Conservation (phyloP, 2,329 filamentous ascomycete genomes). For the Diaporthe batatas region DNA sequence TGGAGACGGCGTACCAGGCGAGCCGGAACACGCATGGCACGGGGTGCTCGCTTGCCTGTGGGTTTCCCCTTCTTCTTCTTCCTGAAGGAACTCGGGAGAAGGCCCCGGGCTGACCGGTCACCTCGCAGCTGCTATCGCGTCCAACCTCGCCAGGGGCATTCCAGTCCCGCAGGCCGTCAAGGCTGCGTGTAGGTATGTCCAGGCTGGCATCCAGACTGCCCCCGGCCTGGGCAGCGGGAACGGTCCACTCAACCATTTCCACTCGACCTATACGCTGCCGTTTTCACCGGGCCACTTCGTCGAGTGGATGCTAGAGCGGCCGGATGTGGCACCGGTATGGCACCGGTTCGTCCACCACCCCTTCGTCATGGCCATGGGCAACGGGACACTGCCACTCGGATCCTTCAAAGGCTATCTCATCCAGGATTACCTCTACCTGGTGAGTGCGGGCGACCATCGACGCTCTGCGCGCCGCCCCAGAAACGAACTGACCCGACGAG, state of each 20-base stretch:
- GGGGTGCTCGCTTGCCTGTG: slow-evolving; percentile 91
- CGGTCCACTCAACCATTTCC: slow-evolving; percentile 84
- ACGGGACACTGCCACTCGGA: slow-evolving; percentile 79
- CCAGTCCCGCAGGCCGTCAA: slow-evolving; percentile 72
- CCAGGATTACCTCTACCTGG: slow-evolving; percentile 92
- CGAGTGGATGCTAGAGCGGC: slow-evolving; percentile 82
- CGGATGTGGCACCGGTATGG: slow-evolving; percentile 83
- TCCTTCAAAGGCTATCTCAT: slow-evolving; percentile 91
- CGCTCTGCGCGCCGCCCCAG: not conserved
- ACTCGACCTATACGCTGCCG: slow-evolving; percentile 76
- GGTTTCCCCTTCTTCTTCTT: slow-evolving; percentile 50
- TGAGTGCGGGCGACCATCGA: slow-evolving; percentile 54
- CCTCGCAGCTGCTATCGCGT: slow-evolving; percentile 75
- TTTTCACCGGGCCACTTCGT: slow-evolving; percentile 83
- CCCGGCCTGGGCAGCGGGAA: slow-evolving; percentile 74
- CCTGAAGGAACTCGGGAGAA: too few relatives aligned
- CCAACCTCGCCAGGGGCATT: slow-evolving; percentile 74
- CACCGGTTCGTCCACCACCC: slow-evolving; percentile 81
- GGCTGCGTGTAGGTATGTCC: slow-evolving; percentile 78
- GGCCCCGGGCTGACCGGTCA: not conserved
- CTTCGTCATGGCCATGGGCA: slow-evolving; percentile 83
- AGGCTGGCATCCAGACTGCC: slow-evolving; percentile 77
- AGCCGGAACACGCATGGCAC: slow-evolving; percentile 93
- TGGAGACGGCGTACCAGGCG: slow-evolving; percentile 78
- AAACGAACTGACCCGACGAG: slow-evolving; percentile 11